Percentiles rank a stretch among this genome's conserved stretches.
Evolutionary conservation across 768 basidiomycete genomes (phyloP).

Genomic region (Xerocomus brunneocitrinus): DNA sequence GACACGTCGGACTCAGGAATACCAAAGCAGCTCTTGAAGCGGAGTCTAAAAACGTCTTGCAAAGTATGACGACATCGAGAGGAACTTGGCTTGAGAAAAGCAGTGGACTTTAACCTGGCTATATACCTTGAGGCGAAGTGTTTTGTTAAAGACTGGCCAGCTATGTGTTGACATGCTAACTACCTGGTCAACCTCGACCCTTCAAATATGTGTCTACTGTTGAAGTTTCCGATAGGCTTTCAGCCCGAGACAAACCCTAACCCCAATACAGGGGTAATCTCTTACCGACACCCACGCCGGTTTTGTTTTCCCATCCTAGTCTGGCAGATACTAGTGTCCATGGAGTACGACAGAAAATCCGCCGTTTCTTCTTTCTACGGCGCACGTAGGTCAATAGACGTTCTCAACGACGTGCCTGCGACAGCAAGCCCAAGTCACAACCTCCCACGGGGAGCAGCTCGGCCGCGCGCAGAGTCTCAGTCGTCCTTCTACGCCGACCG

Average conservation of each 20-base stretch:
- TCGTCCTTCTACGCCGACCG: constrained; percentile 60
- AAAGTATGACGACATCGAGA: too few relatives aligned
- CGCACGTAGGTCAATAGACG: constrained; percentile 56
- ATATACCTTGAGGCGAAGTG: too few relatives aligned
- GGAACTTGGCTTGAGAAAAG: too few relatives aligned
- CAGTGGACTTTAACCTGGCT: too few relatives aligned
- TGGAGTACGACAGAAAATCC: constrained; percentile 79
- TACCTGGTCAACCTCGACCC: too few relatives aligned
- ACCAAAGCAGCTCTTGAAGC: not conserved
- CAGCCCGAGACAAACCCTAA: constrained; percentile 22
- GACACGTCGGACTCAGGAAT: too few relatives aligned
- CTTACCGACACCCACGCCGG: not conserved
- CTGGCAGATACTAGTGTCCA: constrained; percentile 21
- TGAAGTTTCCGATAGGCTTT: not conserved
- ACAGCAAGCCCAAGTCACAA: constrained; percentile 18
- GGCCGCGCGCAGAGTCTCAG: constrained; percentile 60
- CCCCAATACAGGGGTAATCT: constrained; percentile 8
- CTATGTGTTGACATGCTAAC: too few relatives aligned
- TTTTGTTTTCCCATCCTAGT: constrained; percentile 12
- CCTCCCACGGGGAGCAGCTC: constrained; percentile 31
- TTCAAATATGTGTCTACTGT: constrained; percentile 8
- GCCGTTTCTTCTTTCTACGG: constrained; percentile 79
- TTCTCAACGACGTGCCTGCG: constrained; percentile 45
- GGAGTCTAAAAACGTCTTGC: not conserved
- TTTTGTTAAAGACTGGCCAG: too few relatives aligned